Conservation (phyloP, 306 rosid species). For the Amphicarpaea edgeworthii region DNA sequence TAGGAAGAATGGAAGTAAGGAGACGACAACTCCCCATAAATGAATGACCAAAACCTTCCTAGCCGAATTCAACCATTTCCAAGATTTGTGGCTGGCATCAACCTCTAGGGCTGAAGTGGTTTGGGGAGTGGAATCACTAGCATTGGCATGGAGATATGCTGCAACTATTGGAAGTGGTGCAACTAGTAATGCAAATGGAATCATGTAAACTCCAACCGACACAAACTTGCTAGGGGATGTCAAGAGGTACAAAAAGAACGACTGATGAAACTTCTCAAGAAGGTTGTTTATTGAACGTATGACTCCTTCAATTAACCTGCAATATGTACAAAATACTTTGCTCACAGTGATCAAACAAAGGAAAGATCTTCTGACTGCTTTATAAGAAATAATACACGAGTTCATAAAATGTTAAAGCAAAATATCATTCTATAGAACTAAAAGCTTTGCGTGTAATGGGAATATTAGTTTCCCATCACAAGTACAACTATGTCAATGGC, state of each 20-base stretch:
- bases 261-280: slow-evolving; percentile 96
- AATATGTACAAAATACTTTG: slow-evolving; percentile 39
- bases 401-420: slow-evolving; percentile 33
- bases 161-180: slow-evolving; percentile 93
- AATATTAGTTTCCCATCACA: slow-evolving; percentile 20
- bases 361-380: slow-evolving; percentile 33
- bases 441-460: slow-evolving; percentile 14
- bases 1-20: slow-evolving; percentile 76
- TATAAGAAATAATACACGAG: slow-evolving; percentile 10
- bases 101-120: slow-evolving; percentile 51
- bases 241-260: slow-evolving; percentile 86
- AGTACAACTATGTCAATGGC: neutral
- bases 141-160: slow-evolving; percentile 73
- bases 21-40: slow-evolving; percentile 83
- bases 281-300: slow-evolving; percentile 91
- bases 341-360: slow-evolving; percentile 38
- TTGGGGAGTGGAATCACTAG: slow-evolving; percentile 51
- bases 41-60: slow-evolving; percentile 75
- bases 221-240: slow-evolving; percentile 90
- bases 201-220: slow-evolving; percentile 96
- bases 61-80: slow-evolving; percentile 86
- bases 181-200: slow-evolving; percentile 84
- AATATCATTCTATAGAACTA: slow-evolving; percentile 21
- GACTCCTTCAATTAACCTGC: slow-evolving; percentile 96
- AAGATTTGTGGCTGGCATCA: slow-evolving; percentile 56